These are phyloP conservation scores for Fremontodendron californicum DNA, from an alignment of 345 rosid species.

Conservation along the genomic window DNA sequence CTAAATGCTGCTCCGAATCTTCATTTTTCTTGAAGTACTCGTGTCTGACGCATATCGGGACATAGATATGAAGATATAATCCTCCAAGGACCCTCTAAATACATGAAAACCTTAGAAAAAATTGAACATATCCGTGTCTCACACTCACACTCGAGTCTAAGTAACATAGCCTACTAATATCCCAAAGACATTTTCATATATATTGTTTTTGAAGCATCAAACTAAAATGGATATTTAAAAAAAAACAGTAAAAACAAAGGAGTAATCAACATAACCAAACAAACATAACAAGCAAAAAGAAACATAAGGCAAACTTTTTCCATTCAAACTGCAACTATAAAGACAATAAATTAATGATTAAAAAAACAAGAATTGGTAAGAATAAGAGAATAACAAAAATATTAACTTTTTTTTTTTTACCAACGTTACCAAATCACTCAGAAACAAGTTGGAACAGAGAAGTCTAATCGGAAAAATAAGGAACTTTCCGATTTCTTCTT, in stretches of 20 bases:
- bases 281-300: too few species aligned
- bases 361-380: neutral
- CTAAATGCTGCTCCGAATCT: too few species aligned
- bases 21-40: too few species aligned
- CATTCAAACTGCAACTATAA: slow-evolving; percentile 11
- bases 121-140: too few species aligned
- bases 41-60: too few species aligned
- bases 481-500: neutral
- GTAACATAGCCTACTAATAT: too few species aligned
- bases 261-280: neutral
- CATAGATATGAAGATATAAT: too few species aligned
- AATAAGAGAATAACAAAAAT: neutral
- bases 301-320: neutral
- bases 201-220: neutral
- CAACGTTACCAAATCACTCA: slow-evolving; percentile 13
- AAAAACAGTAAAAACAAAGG: neutral
- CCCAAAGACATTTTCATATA: neutral
- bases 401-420: neutral
- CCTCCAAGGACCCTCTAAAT: too few species aligned
- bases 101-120: too few species aligned
- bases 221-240: slow-evolving; percentile 1
- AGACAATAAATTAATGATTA: slow-evolving; percentile 1
- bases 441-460: slow-evolving; percentile 4
- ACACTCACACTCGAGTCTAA: too few species aligned
- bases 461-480: neutral